phyloP scores from a whole-genome alignment of 345 rosid species.

The Syzygium aromaticum region DNA sequence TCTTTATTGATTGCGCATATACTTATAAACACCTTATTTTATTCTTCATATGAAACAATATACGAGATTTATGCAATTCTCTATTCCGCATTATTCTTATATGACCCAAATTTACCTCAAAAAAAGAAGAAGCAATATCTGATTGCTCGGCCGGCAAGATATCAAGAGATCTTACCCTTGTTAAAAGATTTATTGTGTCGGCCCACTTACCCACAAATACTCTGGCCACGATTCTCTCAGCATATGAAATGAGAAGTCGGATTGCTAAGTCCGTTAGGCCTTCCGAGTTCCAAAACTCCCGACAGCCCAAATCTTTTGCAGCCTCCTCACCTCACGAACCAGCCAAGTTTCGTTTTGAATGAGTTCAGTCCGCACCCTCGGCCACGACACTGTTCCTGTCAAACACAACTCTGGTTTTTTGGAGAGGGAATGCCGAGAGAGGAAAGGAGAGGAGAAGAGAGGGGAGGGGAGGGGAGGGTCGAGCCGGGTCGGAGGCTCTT shows the following conservation, averaged over 20 bases:
- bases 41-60: neutral
- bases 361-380: too few species aligned
- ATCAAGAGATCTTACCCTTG: neutral
- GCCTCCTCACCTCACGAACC: too few species aligned
- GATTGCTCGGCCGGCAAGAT: neutral
- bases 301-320: neutral
- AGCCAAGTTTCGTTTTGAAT: too few species aligned
- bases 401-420: too few species aligned
- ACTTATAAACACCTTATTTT: too few species aligned
- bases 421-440: too few species aligned
- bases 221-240: neutral
- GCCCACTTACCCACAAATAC: neutral
- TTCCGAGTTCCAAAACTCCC: neutral
- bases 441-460: too few species aligned
- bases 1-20: too few species aligned
- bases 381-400: too few species aligned
- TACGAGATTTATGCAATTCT: neutral
- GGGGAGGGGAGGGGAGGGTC: too few species aligned
- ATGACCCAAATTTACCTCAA: neutral
- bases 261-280: neutral
- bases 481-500: too few species aligned
- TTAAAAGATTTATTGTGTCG: neutral
- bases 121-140: neutral
- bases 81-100: neutral
- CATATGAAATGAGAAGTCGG: neutral